phyloP scores from a whole-genome alignment of 768 basidiomycete genomes.

The Phanerochaete carnosa region DNA sequence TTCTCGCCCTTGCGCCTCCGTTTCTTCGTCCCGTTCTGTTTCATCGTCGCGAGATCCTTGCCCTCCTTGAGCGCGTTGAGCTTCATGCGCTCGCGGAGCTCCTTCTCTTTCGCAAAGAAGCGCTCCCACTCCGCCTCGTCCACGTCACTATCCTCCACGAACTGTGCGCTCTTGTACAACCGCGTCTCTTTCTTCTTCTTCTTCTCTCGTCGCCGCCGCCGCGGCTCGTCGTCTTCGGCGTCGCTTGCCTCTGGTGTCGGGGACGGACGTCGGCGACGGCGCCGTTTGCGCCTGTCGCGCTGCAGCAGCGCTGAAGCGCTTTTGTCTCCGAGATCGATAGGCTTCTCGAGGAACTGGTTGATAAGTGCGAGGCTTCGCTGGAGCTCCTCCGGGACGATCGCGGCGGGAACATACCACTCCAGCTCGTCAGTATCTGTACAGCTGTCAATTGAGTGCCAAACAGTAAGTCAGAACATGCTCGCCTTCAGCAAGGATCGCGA shows the following conservation, averaged over 20 bases:
- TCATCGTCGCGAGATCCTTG: conserved; percentile 41
- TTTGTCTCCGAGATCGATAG: conserved; percentile 79
- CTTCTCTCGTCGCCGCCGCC: conserved; percentile 35
- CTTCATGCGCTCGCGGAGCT: conserved; percentile 48
- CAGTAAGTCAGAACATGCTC: conserved; percentile 16
- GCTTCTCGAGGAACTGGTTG: conserved; percentile 76
- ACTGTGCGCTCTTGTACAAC: conserved; percentile 84
- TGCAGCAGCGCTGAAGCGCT: conserved; percentile 67
- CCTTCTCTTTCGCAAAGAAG: conserved; percentile 77
- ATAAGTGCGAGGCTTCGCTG: conserved; percentile 71
- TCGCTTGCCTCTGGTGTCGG: conserved; percentile 46
- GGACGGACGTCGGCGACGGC: conserved; percentile 38
- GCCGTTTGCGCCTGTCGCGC: conserved; percentile 52
- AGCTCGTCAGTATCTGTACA: conserved; percentile 61
- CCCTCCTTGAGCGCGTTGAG: conserved; percentile 41
- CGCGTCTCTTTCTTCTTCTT: conserved; percentile 66
- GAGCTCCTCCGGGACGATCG: conserved; percentile 64
- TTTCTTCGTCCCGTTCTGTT: conserved; percentile 51
- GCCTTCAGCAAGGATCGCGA: conserved; percentile 69
- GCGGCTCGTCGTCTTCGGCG: conserved; percentile 37
- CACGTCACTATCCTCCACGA: conserved; percentile 89
- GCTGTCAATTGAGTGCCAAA: neutral
- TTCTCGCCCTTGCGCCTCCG: conserved; percentile 47
- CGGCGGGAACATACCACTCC: conserved; percentile 82
- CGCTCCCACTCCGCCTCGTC: conserved; percentile 78